Percentiles rank a stretch among this genome's conserved stretches.
These are phyloP conservation scores for Russula earlei DNA, from an alignment of 768 basidiomycete genomes.

Conservation along the genomic window DNA sequence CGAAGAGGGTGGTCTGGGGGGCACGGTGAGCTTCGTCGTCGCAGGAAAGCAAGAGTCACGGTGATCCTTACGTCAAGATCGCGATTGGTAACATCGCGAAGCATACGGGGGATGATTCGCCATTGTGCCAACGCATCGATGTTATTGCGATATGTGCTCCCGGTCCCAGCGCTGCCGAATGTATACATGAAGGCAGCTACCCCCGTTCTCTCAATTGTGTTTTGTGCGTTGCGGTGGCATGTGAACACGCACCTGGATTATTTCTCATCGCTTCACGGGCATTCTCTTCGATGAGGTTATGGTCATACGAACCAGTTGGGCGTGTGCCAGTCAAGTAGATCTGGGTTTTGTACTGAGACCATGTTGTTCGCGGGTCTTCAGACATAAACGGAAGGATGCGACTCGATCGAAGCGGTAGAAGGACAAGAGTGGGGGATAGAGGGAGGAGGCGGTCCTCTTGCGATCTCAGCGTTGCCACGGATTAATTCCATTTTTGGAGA, in stretches of 20 bases:
- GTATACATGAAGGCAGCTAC: conserved; percentile 66
- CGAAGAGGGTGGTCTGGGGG: conserved; percentile 58
- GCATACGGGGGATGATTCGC: conserved; percentile 76
- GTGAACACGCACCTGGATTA: conserved; percentile 36
- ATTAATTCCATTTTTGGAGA: too few relatives aligned
- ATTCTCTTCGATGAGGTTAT: conserved; percentile 55
- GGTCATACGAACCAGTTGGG: conserved; percentile 45
- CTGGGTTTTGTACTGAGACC: neutral
- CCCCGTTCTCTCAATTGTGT: neutral
- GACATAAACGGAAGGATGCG: neutral
- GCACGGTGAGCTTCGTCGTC: neutral
- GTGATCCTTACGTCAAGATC: conserved; percentile 42
- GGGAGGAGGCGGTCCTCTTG: too few relatives aligned
- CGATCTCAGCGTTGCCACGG: too few relatives aligned
- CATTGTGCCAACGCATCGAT: conserved; percentile 52
- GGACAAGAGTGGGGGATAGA: too few relatives aligned
- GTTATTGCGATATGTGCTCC: conserved; percentile 60
- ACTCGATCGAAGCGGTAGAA: too few relatives aligned
- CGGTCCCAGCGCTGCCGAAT: conserved; percentile 66
- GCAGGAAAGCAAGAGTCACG: too few relatives aligned
- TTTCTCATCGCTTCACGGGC: conserved; percentile 56
- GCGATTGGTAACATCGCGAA: conserved; percentile 48
- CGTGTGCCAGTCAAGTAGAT: neutral
- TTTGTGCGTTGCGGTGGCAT: neutral
- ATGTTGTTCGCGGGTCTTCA: neutral